Conservation (phyloP, 306 rosid species). For the Ochetophila trinervis region DNA sequence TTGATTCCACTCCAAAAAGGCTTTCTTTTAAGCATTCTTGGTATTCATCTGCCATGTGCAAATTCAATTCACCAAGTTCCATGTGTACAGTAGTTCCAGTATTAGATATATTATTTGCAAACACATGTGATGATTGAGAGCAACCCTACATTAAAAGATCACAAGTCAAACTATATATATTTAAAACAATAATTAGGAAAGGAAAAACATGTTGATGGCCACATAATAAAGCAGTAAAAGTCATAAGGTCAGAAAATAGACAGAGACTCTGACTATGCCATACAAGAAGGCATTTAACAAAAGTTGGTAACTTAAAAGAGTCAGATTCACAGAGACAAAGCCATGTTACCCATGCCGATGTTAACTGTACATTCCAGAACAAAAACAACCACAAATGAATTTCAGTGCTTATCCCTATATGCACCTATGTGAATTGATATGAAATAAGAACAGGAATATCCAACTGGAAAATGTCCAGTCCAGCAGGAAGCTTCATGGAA, state of each 20-base stretch:
- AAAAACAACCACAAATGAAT: too few relatives aligned
- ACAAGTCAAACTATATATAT: conserved; percentile 14
- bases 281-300: too few relatives aligned
- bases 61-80: conserved; percentile 95
- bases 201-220: background rate
- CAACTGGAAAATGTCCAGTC: too few relatives aligned
- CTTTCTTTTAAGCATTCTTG: conserved; percentile 87
- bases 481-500: too few relatives aligned
- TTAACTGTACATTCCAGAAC: too few relatives aligned
- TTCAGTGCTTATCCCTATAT: too few relatives aligned
- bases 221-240: background rate
- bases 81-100: conserved; percentile 72
- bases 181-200: background rate
- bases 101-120: conserved; percentile 80
- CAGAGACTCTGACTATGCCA: too few relatives aligned
- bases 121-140: conserved; percentile 87
- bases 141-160: conserved; percentile 65
- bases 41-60: conserved; percentile 88
- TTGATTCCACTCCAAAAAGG: conserved; percentile 82
- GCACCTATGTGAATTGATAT: too few relatives aligned
- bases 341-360: too few relatives aligned
- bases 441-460: too few relatives aligned
- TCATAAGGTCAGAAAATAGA: background rate
- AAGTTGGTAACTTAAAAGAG: too few relatives aligned
- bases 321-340: too few relatives aligned